Base-by-base conservation (phyloP, 2,329 filamentous ascomycete species). In the Ophiostoma himal-ulmi region DNA sequence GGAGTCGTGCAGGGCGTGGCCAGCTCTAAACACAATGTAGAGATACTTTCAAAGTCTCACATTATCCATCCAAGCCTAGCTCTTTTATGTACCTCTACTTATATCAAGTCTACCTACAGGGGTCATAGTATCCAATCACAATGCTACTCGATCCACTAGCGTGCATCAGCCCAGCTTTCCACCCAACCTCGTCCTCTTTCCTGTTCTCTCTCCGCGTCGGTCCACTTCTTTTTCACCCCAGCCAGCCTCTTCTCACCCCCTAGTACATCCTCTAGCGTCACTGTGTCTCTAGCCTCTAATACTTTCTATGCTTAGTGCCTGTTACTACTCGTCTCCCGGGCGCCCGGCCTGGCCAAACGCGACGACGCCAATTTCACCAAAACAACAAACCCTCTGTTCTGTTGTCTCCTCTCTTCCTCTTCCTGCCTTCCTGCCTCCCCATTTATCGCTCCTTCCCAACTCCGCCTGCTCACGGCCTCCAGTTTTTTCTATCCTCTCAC, bases 331-430 rank as follows among this genome's bases (percentile, higher is more conserved):
- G 73, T 74, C 73, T 68, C 73, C 73, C 64, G 57, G 73, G 64
- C 73, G 73, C 71, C 73, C 72, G 70, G 69, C 73, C 69, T 68
- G 66, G 20, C 52, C 67, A 71, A 34, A 65, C 72, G 72, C 72
- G 70, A 71, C 72, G 57, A 67, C 68, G 67, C 68, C 68, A 68
- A 67, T 44, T 39, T 65, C 36, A 48, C 37, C 70, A 74, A 71
- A 71, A 73, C 72, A 74, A 73, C 73, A 72, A 74, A 74, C 73
- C 71, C 67, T 69, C 72, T 48, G 44, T 20, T 30, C 54, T 65
- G 34, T n/a, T 65, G 30, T 65, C 62, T 65, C 36, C 36, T 65
- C 62, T 39, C 37, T 14, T 65, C 20, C 67, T 34, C 64, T 48
- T 70, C 44, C 13, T 62, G 69, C 69, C 68, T 69, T 57, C 64